These are phyloP conservation scores for Collariella sp. DNA, from an alignment of 495 filamentous ascomycete genomes.

Conservation along the genomic window DNA sequence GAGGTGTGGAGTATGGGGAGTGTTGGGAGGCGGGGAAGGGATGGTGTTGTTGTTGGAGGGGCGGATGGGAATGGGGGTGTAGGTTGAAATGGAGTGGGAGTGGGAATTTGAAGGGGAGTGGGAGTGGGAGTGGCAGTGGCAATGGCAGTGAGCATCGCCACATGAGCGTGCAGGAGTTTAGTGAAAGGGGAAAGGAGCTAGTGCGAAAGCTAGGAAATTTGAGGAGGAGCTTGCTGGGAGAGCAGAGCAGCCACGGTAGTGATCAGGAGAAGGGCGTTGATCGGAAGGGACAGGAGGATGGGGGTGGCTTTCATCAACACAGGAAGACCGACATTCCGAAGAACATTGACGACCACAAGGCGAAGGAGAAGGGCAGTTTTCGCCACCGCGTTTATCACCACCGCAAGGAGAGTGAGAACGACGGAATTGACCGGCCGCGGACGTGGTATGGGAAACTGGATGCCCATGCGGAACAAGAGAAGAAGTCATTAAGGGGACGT, in stretches of 20 bases:
- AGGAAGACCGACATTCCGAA: no score
- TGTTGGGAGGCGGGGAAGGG: neutral
- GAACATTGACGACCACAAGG: neutral
- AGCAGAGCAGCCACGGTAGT: neutral
- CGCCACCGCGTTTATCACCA: no score
- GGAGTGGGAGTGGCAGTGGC: no score
- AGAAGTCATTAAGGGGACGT: neutral
- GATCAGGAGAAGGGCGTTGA: neutral
- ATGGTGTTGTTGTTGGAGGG: neutral
- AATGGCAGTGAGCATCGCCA: neutral
- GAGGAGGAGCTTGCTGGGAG: constrained; percentile 3
- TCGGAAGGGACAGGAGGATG: neutral
- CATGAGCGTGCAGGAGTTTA: neutral
- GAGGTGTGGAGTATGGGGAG: neutral
- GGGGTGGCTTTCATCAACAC: neutral
- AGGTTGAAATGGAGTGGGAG: neutral
- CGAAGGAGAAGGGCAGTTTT: neutral
- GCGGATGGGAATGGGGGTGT: neutral
- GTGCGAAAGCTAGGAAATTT: constrained; percentile 9
- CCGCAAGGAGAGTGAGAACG: no score
- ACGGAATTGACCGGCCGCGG: no score
- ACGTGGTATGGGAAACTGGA: neutral
- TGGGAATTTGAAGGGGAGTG: neutral
- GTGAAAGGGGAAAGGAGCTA: neutral
- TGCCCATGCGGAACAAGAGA: neutral